Evolutionary conservation across 1,139 yeast species (phyloP).

Genomic region (Kurtzmaniella quercitrusa): DNA sequence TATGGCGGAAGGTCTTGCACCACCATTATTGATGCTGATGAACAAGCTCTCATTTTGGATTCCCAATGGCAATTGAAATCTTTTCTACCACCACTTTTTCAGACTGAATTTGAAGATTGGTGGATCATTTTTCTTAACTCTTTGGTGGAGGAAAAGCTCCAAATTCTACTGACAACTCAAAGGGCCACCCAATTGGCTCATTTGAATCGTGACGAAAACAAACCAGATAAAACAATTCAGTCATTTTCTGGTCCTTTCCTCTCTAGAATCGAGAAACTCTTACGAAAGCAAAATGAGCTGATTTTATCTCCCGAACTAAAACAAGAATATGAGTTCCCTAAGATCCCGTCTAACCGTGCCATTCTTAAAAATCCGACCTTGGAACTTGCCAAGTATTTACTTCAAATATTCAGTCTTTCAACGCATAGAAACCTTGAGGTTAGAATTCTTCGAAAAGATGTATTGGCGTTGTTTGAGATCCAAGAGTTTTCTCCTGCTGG

Average conservation of each 20-base stretch:
- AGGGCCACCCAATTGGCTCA: constrained; percentile 65
- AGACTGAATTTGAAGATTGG: constrained; percentile 87
- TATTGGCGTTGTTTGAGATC: constrained; percentile 68
- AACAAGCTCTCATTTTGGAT: constrained; percentile 53
- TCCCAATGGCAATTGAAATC: constrained; percentile 80
- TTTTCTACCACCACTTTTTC: constrained; percentile 71
- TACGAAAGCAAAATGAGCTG: constrained; percentile 67
- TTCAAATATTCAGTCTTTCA: constrained; percentile 71
- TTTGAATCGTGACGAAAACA: constrained; percentile 42
- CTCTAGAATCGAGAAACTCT: constrained; percentile 62
- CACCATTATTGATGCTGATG: constrained; percentile 51
- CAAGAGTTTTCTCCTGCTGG: constrained; percentile 83
- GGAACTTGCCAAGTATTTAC: constrained; percentile 71
- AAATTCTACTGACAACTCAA: constrained; percentile 38
- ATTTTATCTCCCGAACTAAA: constrained; percentile 62
- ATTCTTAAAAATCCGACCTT: constrained; percentile 66
- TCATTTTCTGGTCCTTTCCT: constrained; percentile 59
- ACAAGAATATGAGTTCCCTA: constrained; percentile 67
- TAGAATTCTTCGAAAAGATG: constrained; percentile 68
- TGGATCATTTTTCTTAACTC: constrained; percentile 70
- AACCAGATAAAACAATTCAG: constrained; percentile 40
- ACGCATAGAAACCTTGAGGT: constrained; percentile 64
- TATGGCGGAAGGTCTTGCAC: constrained; percentile 79
- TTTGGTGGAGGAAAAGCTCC: constrained; percentile 54
- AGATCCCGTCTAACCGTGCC: constrained; percentile 65